These are phyloP conservation scores for Eragrostis nindensis DNA, from an alignment of 176 grass and related monocot genomes.

Conservation along the genomic window DNA sequence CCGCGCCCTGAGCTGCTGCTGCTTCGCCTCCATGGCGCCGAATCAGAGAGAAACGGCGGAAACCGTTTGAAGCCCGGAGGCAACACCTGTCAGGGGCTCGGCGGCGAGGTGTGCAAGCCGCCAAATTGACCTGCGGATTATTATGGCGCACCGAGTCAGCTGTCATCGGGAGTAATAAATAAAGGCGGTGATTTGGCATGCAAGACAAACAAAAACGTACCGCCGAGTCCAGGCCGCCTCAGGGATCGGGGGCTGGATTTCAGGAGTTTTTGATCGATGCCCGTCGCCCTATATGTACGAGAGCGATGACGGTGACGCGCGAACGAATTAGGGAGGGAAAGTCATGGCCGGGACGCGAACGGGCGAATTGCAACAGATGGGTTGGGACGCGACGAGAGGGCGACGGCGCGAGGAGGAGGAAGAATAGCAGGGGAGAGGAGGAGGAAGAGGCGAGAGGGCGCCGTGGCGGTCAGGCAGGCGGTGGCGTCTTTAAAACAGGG, in stretches of 20 bases:
- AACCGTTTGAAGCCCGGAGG: background rate
- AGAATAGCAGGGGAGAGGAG: background rate
- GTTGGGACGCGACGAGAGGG: background rate
- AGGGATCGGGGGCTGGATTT: background rate
- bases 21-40: constrained; percentile 40
- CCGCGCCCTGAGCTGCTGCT: constrained; percentile 24
- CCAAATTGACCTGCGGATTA: constrained; percentile 19
- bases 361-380: too few relatives aligned
- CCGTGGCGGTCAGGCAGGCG: background rate
- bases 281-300: background rate
- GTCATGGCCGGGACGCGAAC: background rate
- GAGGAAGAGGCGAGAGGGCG: background rate
- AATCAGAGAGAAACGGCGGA: background rate
- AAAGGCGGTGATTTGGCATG: background rate
- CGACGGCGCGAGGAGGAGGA: background rate
- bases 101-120: background rate
- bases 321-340: background rate
- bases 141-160: constrained; percentile 7
- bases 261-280: background rate
- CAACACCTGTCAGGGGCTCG: background rate
- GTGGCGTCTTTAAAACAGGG: constrained; percentile 26
- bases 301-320: background rate
- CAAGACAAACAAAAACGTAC: background rate
- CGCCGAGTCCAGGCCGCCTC: background rate
- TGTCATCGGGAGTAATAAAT: background rate